A percentile compares a stretch with the other conserved stretches of the same genome.
These are phyloP conservation scores for Ogataea trehalophila DNA, from an alignment of 805 yeast species.

Conservation along the genomic window DNA sequence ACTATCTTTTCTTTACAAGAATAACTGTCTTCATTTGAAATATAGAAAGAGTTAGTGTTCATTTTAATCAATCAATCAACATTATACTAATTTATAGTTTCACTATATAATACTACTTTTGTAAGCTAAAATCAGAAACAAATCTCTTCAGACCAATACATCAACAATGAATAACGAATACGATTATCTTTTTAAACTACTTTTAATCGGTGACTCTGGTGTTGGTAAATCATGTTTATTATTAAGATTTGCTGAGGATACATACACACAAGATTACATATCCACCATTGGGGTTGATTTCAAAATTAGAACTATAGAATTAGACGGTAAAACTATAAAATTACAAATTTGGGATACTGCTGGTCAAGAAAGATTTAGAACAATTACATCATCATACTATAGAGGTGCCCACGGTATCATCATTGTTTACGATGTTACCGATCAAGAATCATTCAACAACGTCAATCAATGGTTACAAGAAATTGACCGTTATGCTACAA, in stretches of 20 bases:
- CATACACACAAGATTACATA: slow-evolving; percentile 94
- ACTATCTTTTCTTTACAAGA: too few relatives aligned
- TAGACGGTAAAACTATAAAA: slow-evolving; percentile 96
- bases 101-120: too few relatives aligned
- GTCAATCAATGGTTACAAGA: slow-evolving; percentile 99
- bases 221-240: slow-evolving; percentile 96
- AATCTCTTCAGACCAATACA: not conserved
- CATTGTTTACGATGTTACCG: slow-evolving; percentile 96
- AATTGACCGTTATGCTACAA: slow-evolving; percentile 96
- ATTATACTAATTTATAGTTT: too few relatives aligned
- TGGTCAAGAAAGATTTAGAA: slow-evolving; percentile 97
- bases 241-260: slow-evolving; percentile 94
- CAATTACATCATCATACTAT: slow-evolving; percentile 94
- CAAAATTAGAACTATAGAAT: slow-evolving; percentile 80
- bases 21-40: too few relatives aligned
- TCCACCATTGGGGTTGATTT: slow-evolving; percentile 98
- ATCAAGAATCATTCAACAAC: slow-evolving; percentile 92
- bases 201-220: slow-evolving; percentile 97
- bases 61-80: not conserved
- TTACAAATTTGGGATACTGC: slow-evolving; percentile 99
- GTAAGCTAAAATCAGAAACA: not conserved
- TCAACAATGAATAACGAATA: slow-evolving; percentile 78
- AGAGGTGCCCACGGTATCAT: slow-evolving; percentile 99
- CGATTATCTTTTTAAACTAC: slow-evolving; percentile 93
- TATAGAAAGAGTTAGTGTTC: not conserved